Percentiles rank a stretch among this genome's conserved stretches.
Evolutionary conservation across 2,329 filamentous ascomycete genomes (phyloP).

Genomic region (Paraphaeosphaeria minitans): DNA sequence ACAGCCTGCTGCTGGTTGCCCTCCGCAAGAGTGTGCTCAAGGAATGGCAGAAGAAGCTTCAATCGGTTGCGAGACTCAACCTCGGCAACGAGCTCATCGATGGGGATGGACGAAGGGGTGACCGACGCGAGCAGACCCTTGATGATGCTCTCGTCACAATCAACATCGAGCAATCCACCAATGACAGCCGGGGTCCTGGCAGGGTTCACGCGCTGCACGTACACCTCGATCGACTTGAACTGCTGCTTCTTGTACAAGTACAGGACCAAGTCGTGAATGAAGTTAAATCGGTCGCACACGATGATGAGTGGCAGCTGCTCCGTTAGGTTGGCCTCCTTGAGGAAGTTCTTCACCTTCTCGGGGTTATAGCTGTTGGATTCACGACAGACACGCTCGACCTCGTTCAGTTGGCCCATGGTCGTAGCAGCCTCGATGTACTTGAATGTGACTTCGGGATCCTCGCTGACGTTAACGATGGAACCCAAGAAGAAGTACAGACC

Average conservation of each 20-base stretch:
- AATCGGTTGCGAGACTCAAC: slow-evolving; percentile 96
- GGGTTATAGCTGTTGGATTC: slow-evolving; percentile 74
- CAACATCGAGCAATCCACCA: slow-evolving; percentile 91
- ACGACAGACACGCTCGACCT: slow-evolving; percentile 95
- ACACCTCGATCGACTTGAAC: slow-evolving; percentile 98
- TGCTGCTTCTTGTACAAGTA: slow-evolving; percentile 99
- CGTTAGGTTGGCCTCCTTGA: slow-evolving; percentile 90
- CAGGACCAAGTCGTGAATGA: slow-evolving; percentile 93
- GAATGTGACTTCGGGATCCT: slow-evolving; percentile 95
- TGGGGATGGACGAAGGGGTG: slow-evolving; percentile 81
- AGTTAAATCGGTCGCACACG: slow-evolving; percentile 99
- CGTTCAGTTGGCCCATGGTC: slow-evolving; percentile 88
- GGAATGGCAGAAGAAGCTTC: slow-evolving; percentile 93
- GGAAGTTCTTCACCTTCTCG: slow-evolving; percentile 98
- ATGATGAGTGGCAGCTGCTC: slow-evolving; percentile 97
- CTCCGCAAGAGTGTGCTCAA: slow-evolving; percentile 85
- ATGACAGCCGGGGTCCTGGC: slow-evolving; percentile 88
- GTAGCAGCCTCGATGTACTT: slow-evolving; percentile 99
- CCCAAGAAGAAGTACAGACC: slow-evolving; percentile 98
- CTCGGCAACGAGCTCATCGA: slow-evolving; percentile 90
- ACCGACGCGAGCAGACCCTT: slow-evolving; percentile 88
- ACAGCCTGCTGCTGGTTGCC: slow-evolving; percentile 97
- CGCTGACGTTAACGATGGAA: slow-evolving; percentile 95
- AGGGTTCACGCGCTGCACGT: slow-evolving; percentile 96
- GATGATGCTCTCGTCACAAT: slow-evolving; percentile 96